Conservation (phyloP, 371 early-diverging fungal genomes). For the Apophysomyces sp. region DNA sequence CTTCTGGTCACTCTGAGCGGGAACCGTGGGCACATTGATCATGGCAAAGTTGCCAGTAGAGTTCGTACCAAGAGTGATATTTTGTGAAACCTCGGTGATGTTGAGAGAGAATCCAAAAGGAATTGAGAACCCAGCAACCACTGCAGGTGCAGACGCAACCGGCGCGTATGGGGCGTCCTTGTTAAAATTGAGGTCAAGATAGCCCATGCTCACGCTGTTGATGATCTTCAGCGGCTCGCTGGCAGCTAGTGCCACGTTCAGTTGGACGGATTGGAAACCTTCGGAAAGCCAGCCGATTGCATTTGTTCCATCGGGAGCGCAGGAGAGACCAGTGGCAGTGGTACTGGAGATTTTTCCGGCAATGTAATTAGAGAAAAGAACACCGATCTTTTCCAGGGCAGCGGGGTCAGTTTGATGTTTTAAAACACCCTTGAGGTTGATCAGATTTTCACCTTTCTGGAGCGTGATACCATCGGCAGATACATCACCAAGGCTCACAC, state of each 20-base stretch:
- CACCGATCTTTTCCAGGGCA: constrained; percentile 44
- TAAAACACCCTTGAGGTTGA: constrained; percentile 55
- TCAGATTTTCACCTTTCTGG: constrained; percentile 43
- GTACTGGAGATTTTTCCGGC: constrained; percentile 50
- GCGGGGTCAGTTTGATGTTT: constrained; percentile 47
- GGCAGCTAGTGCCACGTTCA: constrained; percentile 51
- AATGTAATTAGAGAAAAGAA: constrained; percentile 57
- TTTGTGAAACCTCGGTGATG: constrained; percentile 54
- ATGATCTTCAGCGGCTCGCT: constrained; percentile 48
- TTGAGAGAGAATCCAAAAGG: constrained; percentile 61
- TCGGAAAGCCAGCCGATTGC: constrained; percentile 58
- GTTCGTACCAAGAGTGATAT: constrained; percentile 45
- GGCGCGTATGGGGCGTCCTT: constrained; percentile 52
- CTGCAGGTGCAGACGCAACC: constrained; percentile 41
- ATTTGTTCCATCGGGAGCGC: constrained; percentile 58
- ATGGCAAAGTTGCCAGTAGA: constrained; percentile 43
- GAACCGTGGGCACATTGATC: constrained; percentile 44
- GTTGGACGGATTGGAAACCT: constrained; percentile 52
- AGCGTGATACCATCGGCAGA: constrained; percentile 47
- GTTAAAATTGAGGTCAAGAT: constrained; percentile 53
- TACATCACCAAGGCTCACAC: constrained; percentile 52
- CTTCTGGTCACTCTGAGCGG: constrained; percentile 44
- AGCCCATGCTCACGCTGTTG: constrained; percentile 53
- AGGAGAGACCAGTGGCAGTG: constrained; percentile 56
- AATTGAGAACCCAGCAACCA: constrained; percentile 51